Evolutionary conservation across 83 land plant species (phyloP), one percentile per base, ranked within the genome.

Genomic region (Picea abies): DNA sequence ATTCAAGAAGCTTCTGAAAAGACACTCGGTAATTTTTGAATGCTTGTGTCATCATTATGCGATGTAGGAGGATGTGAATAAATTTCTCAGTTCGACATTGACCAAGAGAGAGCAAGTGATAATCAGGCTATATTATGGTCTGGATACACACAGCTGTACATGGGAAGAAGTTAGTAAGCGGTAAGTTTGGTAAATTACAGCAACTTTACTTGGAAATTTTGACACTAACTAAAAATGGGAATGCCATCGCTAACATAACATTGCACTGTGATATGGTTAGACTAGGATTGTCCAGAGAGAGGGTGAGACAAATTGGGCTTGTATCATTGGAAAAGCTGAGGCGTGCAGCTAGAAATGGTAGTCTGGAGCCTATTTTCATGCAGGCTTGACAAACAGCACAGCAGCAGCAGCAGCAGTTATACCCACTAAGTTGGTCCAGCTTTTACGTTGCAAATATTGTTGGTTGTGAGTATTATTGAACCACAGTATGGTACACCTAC

Each of bases 281-380:
- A 78, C 79, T 93, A 52, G 95, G 95, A 49, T 87, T 93, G 87
- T 93, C 95, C 17, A 88, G 93, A 62, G 93, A 93, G 49, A 88
- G 92, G 79, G 92, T 93, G 9, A 76, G 95, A 78, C 93, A 91
- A 83, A 89, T 93, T 25, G 95, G 95, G 29, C 87, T 90, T 75
- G 87, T 90, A 22, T 93, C 95, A 29, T 70, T 93, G 82, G 95
- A 91, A 88, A 93, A 93, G 83, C 86, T 93, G 84, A 91, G 89
- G 76, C 86, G 81, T 52, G 89, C 90, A 1, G 90, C 92, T 47
- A 85, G 86, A 76, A 84, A 56, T 76, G 84, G 44, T 26, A 88
- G 35, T 75, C 70, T 91, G 82, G 89, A 90, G 60, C 93, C 93
- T 69, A 84, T 90, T 90, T 86, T 14, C 60, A 56, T 56, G 60